Evolutionary conservation across 169 alveolate genomes (phyloP).

Genomic region (Amoebophrya sp.): DNA sequence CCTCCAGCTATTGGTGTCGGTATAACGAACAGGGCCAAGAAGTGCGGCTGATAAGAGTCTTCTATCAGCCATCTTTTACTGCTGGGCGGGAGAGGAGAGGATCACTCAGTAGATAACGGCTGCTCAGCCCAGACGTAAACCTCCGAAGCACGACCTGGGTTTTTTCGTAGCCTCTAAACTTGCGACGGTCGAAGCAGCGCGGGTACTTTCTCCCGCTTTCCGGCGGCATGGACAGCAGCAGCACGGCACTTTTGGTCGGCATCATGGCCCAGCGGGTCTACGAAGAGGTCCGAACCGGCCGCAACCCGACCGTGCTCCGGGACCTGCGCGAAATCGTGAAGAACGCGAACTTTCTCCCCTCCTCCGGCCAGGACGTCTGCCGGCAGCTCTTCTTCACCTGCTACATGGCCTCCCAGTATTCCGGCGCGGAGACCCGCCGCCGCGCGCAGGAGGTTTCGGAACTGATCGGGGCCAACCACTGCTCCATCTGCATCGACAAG

Average conservation of each 20-base stretch:
- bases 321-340: neutral
- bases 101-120: too few relatives aligned
- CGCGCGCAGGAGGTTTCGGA: conserved; percentile 17
- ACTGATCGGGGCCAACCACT: conserved; percentile 31
- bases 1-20: too few relatives aligned
- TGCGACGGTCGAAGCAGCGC: conserved; percentile 35
- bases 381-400: conserved; percentile 27
- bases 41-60: too few relatives aligned
- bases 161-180: too few relatives aligned
- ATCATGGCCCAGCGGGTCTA: conserved; percentile 29
- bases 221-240: conserved; percentile 67
- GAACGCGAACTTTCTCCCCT: neutral
- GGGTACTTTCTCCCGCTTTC: conserved; percentile 73
- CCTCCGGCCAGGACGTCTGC: conserved; percentile 12
- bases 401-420: conserved; percentile 32
- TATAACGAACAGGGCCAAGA: too few relatives aligned
- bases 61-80: too few relatives aligned
- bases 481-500: conserved; percentile 17
- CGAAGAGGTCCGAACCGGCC: too few relatives aligned
- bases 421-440: conserved; percentile 26
- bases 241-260: conserved; percentile 24
- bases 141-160: too few relatives aligned
- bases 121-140: too few relatives aligned
- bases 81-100: too few relatives aligned
- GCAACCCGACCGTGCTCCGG: neutral